A percentile compares a stretch with the other conserved stretches of the same genome.
Conservation (phyloP, 257 asterid species). For the Nicotiana otophora region DNA sequence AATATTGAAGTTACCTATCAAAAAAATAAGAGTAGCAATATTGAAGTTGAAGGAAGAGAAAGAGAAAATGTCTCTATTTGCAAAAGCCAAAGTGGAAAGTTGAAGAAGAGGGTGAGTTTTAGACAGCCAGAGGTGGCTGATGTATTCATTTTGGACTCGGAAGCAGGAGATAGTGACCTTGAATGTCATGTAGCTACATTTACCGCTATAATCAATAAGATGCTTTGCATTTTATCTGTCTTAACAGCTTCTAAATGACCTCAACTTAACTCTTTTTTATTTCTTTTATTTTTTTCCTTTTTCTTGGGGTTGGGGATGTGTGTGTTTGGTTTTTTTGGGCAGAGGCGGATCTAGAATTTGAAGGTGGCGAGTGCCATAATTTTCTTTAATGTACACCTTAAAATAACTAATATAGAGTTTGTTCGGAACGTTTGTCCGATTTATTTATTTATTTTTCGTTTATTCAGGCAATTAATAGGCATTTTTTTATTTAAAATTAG, state of each 20-base stretch:
- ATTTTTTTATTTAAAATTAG: no score
- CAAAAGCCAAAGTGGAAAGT: constrained; percentile 19
- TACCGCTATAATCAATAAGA: neutral
- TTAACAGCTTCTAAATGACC: neutral
- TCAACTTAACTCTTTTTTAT: neutral
- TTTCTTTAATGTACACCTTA: no score
- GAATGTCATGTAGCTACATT: neutral
- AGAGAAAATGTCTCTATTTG: constrained; percentile 7
- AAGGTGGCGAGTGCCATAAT: no score
- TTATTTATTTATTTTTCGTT: no score
- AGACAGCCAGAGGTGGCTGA: constrained; percentile 54
- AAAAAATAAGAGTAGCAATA: neutral
- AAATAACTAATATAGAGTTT: no score
- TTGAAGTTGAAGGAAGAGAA: constrained; percentile 5
- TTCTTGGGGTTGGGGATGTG: no score
- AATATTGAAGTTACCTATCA: neutral
- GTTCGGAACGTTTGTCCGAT: no score
- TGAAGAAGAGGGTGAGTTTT: constrained; percentile 56
- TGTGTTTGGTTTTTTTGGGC: no score
- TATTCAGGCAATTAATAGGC: no score
- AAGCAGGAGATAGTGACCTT: neutral
- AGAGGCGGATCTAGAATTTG: no score
- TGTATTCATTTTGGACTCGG: constrained; percentile 33
- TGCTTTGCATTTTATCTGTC: neutral
- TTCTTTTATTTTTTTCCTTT: neutral